These are phyloP conservation scores for Globisporangium lucens DNA, from an alignment of 352 stramenopile genomes.

Conservation along the genomic window DNA sequence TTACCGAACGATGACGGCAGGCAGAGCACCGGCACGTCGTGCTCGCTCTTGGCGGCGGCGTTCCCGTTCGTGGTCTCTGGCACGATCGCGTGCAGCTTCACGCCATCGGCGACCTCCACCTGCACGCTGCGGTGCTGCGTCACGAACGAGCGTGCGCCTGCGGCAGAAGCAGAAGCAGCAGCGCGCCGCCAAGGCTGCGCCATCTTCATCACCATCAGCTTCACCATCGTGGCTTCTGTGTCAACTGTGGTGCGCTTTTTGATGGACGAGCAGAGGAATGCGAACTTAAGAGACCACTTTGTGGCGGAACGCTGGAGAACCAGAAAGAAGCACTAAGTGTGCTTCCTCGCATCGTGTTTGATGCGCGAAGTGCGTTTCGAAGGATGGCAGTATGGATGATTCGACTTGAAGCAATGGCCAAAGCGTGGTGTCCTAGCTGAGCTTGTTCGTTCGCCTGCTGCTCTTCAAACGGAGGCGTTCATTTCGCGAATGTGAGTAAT, in stretches of 20 bases:
- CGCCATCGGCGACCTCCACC: slow-evolving; percentile 31
- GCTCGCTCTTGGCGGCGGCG: slow-evolving; percentile 7
- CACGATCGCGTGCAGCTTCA: slow-evolving; percentile 50
- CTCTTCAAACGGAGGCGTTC: too few relatives aligned
- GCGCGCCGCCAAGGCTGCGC: neutral
- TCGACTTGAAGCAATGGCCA: too few relatives aligned
- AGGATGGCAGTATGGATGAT: too few relatives aligned
- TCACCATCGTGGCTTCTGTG: slow-evolving; percentile 4
- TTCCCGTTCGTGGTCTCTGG: slow-evolving; percentile 10
- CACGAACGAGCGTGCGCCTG: slow-evolving; percentile 10
- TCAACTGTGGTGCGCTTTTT: slow-evolving; percentile 1
- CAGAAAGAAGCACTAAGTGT: neutral
- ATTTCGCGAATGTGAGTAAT: neutral
- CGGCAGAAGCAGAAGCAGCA: neutral
- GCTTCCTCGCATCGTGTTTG: too few relatives aligned
- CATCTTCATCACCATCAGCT: slow-evolving; percentile 5
- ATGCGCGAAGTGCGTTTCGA: too few relatives aligned
- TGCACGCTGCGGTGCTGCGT: slow-evolving; percentile 30
- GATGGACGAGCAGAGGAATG: neutral
- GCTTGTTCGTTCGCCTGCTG: too few relatives aligned
- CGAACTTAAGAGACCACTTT: neutral
- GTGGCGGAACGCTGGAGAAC: neutral
- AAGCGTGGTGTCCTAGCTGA: too few relatives aligned
- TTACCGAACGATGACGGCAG: slow-evolving; percentile 63
- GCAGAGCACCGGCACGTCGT: slow-evolving; percentile 49